These are phyloP conservation scores for Fraxinus anomala DNA, from an alignment of 257 asterid species.

Conservation along the genomic window DNA sequence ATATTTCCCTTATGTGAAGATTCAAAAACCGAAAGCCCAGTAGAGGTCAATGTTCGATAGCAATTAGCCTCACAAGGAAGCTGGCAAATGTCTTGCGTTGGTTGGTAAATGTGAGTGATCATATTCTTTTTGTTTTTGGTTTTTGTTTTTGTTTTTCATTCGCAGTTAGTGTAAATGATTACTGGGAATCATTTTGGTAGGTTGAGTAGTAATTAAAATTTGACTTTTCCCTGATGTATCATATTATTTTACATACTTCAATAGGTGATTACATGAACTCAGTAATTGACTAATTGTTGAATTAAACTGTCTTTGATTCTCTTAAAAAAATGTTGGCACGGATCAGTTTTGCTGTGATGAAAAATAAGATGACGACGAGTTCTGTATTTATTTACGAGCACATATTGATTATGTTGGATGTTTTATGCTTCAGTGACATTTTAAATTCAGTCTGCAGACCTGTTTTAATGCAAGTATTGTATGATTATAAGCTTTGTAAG, in stretches of 20 bases:
- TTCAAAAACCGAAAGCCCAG: conserved; percentile 77
- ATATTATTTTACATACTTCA: conserved; percentile 38
- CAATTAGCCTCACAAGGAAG: conserved; percentile 17
- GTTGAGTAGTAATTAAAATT: conserved; percentile 49
- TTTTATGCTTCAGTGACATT: neutral
- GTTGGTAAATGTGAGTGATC: conserved; percentile 35
- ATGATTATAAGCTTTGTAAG: too few relatives aligned
- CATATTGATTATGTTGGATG: neutral
- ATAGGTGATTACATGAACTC: conserved; percentile 36
- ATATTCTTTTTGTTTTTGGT: conserved; percentile 29
- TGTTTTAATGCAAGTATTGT: neutral
- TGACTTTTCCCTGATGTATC: conserved; percentile 50
- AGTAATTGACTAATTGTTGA: conserved; percentile 4
- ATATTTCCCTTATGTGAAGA: conserved; percentile 71
- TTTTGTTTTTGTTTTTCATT: conserved; percentile 16
- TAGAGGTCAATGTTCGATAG: conserved; percentile 38
- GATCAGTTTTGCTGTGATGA: neutral
- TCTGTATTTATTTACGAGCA: neutral
- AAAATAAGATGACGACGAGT: neutral
- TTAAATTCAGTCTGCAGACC: neutral
- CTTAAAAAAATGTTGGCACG: neutral
- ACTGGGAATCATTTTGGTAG: conserved; percentile 47
- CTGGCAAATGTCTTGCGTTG: conserved; percentile 27
- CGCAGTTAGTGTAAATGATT: conserved; percentile 29
- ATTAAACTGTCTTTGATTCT: conserved; percentile 19